phyloP scores from a whole-genome alignment of 768 basidiomycete genomes.

The Nevesoporus exiguus region DNA sequence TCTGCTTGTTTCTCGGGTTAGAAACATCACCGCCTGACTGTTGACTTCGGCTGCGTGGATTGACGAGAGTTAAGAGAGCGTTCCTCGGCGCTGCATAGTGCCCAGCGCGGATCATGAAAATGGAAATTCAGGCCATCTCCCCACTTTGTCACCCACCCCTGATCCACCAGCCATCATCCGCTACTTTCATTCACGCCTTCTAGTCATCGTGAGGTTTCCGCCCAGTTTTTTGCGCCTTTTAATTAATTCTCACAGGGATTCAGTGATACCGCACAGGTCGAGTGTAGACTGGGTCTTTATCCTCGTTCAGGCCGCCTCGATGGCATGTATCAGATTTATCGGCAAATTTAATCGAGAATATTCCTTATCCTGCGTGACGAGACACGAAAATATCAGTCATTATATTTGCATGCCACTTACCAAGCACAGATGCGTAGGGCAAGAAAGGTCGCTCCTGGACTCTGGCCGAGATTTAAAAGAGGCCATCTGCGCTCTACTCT shows the following conservation, averaged over 20 bases:
- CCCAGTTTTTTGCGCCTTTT: slow-evolving; percentile 21
- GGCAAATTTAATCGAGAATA: slow-evolving; percentile 4
- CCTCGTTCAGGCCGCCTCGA: slow-evolving; percentile 13
- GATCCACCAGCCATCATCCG: slow-evolving; percentile 26
- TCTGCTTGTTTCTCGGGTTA: slow-evolving; percentile 2
- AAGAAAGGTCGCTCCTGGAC: slow-evolving; percentile 3
- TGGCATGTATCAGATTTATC: slow-evolving; percentile 15
- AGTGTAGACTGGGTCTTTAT: slow-evolving; percentile 7
- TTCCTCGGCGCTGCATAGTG: slow-evolving; percentile 6
- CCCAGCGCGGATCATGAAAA: slow-evolving; percentile 29
- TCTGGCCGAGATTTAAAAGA: slow-evolving; percentile 20
- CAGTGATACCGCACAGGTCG: slow-evolving; percentile 11
- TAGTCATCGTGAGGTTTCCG: slow-evolving; percentile 31
- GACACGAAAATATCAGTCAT: slow-evolving; percentile 5
- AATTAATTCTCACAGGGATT: slow-evolving; percentile 26
- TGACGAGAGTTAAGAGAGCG: slow-evolving; percentile 8
- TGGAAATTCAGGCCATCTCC: slow-evolving; percentile 16
- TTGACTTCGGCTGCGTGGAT: slow-evolving; percentile 4
- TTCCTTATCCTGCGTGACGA: slow-evolving; percentile 9
- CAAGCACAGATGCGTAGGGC: slow-evolving; percentile 9
- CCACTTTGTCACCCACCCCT: slow-evolving; percentile 24
- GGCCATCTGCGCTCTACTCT: background rate
- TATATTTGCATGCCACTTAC: slow-evolving; percentile 6
- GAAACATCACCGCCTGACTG: slow-evolving; percentile 4
- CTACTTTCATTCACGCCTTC: slow-evolving; percentile 29